Conservation (phyloP, 805 yeast species). For the Wickerhamiella qilinensis region DNA sequence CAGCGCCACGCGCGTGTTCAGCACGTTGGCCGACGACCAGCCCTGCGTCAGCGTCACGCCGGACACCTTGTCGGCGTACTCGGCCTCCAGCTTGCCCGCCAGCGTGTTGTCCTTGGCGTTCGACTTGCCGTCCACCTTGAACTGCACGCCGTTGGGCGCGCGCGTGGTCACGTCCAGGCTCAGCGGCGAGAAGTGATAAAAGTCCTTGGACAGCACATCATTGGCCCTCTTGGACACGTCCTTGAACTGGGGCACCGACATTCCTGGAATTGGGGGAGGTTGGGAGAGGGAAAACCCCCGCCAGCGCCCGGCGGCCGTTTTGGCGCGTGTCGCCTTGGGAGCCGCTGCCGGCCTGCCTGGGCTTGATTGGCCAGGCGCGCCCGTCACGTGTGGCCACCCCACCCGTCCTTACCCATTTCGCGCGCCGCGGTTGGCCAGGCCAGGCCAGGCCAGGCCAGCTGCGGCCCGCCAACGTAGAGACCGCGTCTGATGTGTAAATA, state of each 20-base stretch:
- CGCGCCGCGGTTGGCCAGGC: too few relatives aligned
- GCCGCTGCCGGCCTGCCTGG: too few relatives aligned
- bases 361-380: too few relatives aligned
- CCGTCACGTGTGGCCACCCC: too few relatives aligned
- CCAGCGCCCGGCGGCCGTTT: too few relatives aligned
- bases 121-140: constrained; percentile 84
- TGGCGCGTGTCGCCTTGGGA: too few relatives aligned
- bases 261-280: constrained; percentile 16
- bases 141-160: constrained; percentile 93
- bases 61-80: constrained; percentile 79
- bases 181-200: constrained; percentile 81
- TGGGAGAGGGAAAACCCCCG: background rate
- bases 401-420: too few relatives aligned
- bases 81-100: constrained; percentile 79
- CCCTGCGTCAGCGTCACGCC: constrained; percentile 94
- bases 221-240: constrained; percentile 88
- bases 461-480: too few relatives aligned
- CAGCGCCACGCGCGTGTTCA: constrained; percentile 87
- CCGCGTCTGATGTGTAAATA: too few relatives aligned
- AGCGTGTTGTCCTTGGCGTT: constrained; percentile 64
- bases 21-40: constrained; percentile 87
- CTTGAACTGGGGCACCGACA: constrained; percentile 82
- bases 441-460: too few relatives aligned
- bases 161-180: constrained; percentile 77
- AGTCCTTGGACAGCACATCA: constrained; percentile 79